Evolutionary conservation across 495 filamentous ascomycete species (phyloP), one percentile per base, ranked within the genome.

Genomic region (Xylaria venustula): DNA sequence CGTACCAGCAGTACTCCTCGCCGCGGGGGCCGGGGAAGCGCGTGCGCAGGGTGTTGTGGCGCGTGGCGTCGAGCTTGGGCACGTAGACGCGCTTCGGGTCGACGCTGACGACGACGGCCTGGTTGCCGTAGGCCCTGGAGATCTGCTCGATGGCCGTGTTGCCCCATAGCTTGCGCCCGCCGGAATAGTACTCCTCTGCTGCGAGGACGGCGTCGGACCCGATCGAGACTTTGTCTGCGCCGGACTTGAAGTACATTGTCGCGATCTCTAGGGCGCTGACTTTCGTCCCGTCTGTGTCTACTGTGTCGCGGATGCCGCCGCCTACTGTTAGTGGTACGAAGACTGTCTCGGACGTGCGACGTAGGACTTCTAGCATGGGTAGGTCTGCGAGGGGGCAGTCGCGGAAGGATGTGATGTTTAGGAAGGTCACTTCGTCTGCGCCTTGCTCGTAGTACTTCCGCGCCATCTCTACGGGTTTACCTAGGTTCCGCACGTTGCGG

Each of bases 201-300:
- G 93, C 93, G 34, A 85, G 83, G 11, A 98, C 94, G 47, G 94
- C 93, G 73, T 98, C 95, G 2, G 90, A 95, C 4, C 95, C 94
- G 67, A 98, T 97, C 49, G 92, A 96, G 17, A 98, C 92, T 80
- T 98, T 98, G 75, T 98, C 94, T n/a, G 94, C 94, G 36, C 94
- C 94, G 23, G 87, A 92, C 79, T 94, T 91, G 83, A 98, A 98
- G 80, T 98, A 98, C 84, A 98, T 87, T 5, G 88, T 93, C 9
- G 94, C 94, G 46, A 98, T 90, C 58, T 98, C 90, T 7, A 97
- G 85, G 5, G 94, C 94, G 11, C 90, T 86, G 2, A 93, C 83
- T 55, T 85, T 85, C 11, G 87, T 93, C n/a, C 95, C 94, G 74
- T 97, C 90, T 3, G 87, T 85, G 70, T 98, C 95, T 20, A 89